Evolutionary conservation across 768 basidiomycete species (phyloP).

Genomic region (Collybia sordida): DNA sequence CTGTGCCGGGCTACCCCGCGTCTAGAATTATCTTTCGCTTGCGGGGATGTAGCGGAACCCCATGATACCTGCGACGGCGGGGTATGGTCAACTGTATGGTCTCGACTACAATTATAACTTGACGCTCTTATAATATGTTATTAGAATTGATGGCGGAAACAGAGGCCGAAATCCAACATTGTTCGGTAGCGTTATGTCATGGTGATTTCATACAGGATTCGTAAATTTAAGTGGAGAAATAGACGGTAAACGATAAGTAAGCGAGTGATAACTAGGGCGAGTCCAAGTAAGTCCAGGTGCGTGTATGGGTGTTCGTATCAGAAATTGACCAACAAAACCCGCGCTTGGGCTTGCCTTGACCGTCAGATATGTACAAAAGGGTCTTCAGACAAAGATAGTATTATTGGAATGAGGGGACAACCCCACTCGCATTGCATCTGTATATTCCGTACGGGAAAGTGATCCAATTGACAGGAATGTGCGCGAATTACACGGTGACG

Average conservation of each 20-base stretch:
- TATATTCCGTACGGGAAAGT: too few relatives aligned
- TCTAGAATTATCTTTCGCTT: not conserved
- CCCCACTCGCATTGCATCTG: too few relatives aligned
- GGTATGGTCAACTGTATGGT: too few relatives aligned
- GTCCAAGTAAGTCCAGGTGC: slow-evolving; percentile 7
- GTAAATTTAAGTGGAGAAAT: slow-evolving; percentile 9
- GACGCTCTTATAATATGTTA: too few relatives aligned
- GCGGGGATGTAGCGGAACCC: not conserved
- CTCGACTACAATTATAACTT: not conserved
- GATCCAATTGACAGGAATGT: not conserved
- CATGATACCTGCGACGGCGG: not conserved
- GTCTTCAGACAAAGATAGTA: slow-evolving; percentile 1
- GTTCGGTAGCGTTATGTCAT: slow-evolving; percentile 14
- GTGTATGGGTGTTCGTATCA: not conserved
- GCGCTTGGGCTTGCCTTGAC: too few relatives aligned
- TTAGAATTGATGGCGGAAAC: too few relatives aligned
- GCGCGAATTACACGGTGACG: slow-evolving; percentile 1
- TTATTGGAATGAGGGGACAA: not conserved
- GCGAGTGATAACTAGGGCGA: slow-evolving; percentile 5
- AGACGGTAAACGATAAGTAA: slow-evolving; percentile 8
- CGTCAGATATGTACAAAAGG: not conserved
- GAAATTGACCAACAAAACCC: not conserved
- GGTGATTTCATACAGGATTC: slow-evolving; percentile 15
- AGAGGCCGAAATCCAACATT: slow-evolving; percentile 10
- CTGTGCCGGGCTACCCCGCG: not conserved